These are phyloP conservation scores for Trichosporon faecale DNA, from an alignment of 1,284 basidiomycete genomes.

Conservation along the genomic window DNA sequence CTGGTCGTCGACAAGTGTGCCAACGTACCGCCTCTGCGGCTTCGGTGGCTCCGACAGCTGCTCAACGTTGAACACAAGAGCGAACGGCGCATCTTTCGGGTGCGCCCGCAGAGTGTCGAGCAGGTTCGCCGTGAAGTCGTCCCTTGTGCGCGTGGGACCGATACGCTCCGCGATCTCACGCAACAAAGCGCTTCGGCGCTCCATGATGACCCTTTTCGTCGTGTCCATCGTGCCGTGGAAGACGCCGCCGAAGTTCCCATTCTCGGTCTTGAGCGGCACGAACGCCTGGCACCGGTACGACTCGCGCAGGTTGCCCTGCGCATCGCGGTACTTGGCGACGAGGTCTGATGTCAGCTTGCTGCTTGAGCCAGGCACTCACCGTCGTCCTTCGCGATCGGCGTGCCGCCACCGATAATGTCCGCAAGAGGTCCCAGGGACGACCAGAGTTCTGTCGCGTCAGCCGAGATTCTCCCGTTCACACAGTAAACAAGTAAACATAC, in stretches of 20 bases:
- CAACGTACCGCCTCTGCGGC: not conserved
- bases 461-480: not conserved
- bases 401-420: constrained; percentile 42
- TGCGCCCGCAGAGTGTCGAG: constrained; percentile 29
- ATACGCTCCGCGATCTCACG: constrained; percentile 47
- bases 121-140: constrained; percentile 43
- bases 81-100: constrained; percentile 27
- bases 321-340: constrained; percentile 16
- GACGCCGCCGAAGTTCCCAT: constrained; percentile 41
- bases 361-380: constrained; percentile 28
- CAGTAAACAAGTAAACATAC: constrained; percentile 23
- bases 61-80: constrained; percentile 44
- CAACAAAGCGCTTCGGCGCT: constrained; percentile 34
- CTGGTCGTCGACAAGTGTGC: not conserved
- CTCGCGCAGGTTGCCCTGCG: constrained; percentile 23
- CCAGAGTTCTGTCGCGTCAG: constrained; percentile 40
- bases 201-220: constrained; percentile 38
- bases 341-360: constrained; percentile 35
- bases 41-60: constrained; percentile 18
- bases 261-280: constrained; percentile 42
- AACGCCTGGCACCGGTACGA: constrained; percentile 42
- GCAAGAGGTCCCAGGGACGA: constrained; percentile 40
- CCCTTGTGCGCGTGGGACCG: constrained; percentile 37
- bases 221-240: constrained; percentile 46
- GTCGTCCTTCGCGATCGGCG: constrained; percentile 44